phyloP scores from a whole-genome alignment of 2,329 filamentous ascomycete genomes.

The Fusarium praegraminearum region DNA sequence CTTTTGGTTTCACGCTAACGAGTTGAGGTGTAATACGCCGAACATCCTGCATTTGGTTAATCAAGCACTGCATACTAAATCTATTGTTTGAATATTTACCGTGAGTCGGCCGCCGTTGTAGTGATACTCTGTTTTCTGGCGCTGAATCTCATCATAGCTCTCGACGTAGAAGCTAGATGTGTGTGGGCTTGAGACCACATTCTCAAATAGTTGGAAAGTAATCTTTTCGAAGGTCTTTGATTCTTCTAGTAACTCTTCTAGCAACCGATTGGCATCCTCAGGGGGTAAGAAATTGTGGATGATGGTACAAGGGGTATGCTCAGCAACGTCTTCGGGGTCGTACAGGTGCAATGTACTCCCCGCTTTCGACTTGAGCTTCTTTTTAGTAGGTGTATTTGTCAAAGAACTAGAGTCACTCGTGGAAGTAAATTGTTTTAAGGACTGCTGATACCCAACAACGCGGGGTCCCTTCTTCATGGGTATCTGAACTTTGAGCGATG shows the following conservation, averaged over 20 bases:
- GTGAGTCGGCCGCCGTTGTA: conserved; percentile 85
- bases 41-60: conserved; percentile 68
- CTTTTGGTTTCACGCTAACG: conserved; percentile 73
- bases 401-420: conserved; percentile 28
- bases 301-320: conserved; percentile 89
- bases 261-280: conserved; percentile 77
- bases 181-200: conserved; percentile 86
- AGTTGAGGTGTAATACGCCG: conserved; percentile 82
- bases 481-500: conserved; percentile 59
- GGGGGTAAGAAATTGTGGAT: conserved; percentile 88
- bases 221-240: conserved; percentile 75
- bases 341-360: conserved; percentile 88
- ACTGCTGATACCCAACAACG: conserved; percentile 70
- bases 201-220: conserved; percentile 89
- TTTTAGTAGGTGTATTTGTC: conserved; percentile 52
- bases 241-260: conserved; percentile 81
- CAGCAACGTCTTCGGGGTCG: conserved; percentile 81
- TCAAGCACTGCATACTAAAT: not conserved
- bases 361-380: conserved; percentile 74
- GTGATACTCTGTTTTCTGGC: conserved; percentile 82
- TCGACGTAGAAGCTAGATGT: conserved; percentile 87
- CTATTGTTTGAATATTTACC: conserved; percentile 53
- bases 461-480: conserved; percentile 52
- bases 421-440: conserved; percentile 66
- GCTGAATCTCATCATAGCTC: conserved; percentile 73